Evolutionary conservation across 1,139 yeast genomes (phyloP), one percentile per base, ranked within the genome.

Genomic region (Nakaseomyces bracarensis): DNA sequence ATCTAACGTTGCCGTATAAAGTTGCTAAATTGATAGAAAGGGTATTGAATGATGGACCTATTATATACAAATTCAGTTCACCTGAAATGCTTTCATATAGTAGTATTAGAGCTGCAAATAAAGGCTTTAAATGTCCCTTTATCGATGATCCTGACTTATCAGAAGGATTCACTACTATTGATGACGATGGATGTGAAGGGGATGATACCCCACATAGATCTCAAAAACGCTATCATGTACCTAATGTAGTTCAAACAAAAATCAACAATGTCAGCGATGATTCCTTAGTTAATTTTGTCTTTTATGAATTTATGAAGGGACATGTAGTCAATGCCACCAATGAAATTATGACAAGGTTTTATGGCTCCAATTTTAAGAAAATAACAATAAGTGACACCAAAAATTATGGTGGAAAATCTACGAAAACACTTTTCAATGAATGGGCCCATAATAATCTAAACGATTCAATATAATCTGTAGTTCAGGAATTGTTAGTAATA

Each of bases 201-300:
- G 98, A 91, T 57, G 97, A 91, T 56, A 86, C 95, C 0, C 67
- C 72, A 1, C 98, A 91, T 61, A 70, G 68, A 43, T 73, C 82
- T 1, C 73, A 82, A 43, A 67, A 69, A 0, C 68, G 71, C 46
- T 80, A 71, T 55, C 73, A 72, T 4, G 68, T 84, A 3, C 95
- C 96, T 3, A 86, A 85, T 52, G 93, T 85, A 4, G 77, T 89
- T 14, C 82, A 77, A 52, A 60, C 57, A 15, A 61, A 63, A 14
- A 43, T 58, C 10, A 22, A 29, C 10, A 15, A 16, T 5, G 54
- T 57, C 1, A 56, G 53, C 5, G 56, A 58, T 1, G 55, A 58
- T 10, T 58, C 59, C n/a, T 50, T 54, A 1, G 78, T 80, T 6
- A 93, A 87, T 54, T 72, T 87, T 26, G 77, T 91, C 0, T 87